Conservation (phyloP, 2,329 filamentous ascomycete genomes). For the Trichoderma breve region DNA sequence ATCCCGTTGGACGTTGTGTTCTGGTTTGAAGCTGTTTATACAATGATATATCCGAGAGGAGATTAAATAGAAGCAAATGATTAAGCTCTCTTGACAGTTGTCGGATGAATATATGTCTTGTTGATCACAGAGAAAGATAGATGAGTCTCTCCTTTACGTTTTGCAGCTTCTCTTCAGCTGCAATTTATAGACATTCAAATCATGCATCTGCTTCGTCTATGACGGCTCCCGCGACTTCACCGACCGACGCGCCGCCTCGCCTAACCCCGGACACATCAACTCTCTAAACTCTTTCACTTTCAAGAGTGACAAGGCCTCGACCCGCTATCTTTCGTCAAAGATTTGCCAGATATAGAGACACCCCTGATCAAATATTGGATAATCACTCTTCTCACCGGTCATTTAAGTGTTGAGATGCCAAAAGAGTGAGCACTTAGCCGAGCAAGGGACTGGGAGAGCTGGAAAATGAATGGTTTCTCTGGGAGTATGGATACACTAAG, state of each 20-base stretch:
- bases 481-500: neutral
- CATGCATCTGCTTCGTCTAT: neutral
- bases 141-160: neutral
- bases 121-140: neutral
- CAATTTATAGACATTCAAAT: constrained; percentile 1
- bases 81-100: neutral
- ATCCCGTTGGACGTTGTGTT: neutral
- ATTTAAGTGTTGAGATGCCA: neutral
- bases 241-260: neutral
- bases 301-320: neutral
- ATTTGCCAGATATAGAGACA: neutral
- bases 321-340: neutral
- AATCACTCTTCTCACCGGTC: neutral
- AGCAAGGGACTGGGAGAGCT: neutral
- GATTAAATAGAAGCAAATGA: neutral
- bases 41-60: neutral
- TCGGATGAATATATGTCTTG: neutral
- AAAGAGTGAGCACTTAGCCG: neutral
- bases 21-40: neutral
- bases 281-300: neutral
- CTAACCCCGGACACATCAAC: neutral
- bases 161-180: neutral
- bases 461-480: neutral
- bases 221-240: neutral
- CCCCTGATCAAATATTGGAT: neutral